Conservation (phyloP, 805 yeast genomes). For the Saccharomycopsis vini region DNA sequence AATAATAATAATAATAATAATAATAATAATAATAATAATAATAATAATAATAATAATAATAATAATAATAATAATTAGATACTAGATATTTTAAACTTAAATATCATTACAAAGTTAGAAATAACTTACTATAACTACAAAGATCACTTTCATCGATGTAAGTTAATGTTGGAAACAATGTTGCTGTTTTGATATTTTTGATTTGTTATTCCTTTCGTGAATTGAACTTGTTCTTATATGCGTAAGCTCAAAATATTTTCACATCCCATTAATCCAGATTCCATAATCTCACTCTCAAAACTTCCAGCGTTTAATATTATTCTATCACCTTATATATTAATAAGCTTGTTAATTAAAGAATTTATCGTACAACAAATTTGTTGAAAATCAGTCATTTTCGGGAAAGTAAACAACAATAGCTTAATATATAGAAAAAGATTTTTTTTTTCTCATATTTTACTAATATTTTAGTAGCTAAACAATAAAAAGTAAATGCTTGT, state of each 20-base stretch:
- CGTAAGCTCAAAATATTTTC: constrained; percentile 29
- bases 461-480: no score
- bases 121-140: constrained; percentile 7
- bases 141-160: constrained; percentile 24
- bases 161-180: constrained; percentile 29
- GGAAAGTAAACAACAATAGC: background rate
- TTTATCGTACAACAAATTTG: constrained; percentile 2
- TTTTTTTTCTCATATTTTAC: no score
- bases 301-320: constrained; percentile 33
- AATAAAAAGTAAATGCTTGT: no score
- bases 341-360: constrained; percentile 18
- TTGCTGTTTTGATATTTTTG: constrained; percentile 30
- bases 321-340: constrained; percentile 26
- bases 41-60: no score
- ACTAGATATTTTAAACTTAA: no score
- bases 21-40: no score
- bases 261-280: constrained; percentile 31
- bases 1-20: no score
- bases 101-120: no score
- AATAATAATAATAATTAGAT: no score
- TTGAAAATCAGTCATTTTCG: background rate
- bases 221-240: constrained; percentile 23
- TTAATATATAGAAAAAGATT: background rate
- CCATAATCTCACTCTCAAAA: constrained; percentile 36
- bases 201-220: constrained; percentile 28